phyloP scores from a whole-genome alignment of 495 filamentous ascomycete genomes.

The Paragyromitra xinjiangensis region DNA sequence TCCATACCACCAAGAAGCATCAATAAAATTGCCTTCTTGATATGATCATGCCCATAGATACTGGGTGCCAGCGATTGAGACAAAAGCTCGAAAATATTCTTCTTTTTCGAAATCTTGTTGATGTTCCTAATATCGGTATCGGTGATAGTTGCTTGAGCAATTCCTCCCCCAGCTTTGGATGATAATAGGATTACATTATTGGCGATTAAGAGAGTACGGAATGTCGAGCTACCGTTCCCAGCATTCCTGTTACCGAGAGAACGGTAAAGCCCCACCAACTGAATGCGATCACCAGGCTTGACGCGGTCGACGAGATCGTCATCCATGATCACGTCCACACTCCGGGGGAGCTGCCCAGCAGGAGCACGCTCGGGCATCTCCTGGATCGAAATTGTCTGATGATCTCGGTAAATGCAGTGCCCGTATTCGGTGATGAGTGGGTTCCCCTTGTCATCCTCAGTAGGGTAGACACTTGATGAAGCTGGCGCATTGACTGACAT shows the following conservation, averaged over 20 bases:
- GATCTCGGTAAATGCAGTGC: constrained; percentile 92
- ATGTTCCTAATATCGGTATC: constrained; percentile 98
- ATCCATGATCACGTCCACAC: constrained; percentile 97
- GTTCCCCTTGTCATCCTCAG: constrained; percentile 85
- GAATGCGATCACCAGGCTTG: constrained; percentile 95
- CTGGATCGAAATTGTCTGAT: constrained; percentile 98
- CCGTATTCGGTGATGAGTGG: constrained; percentile 93
- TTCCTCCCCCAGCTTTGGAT: constrained; percentile 93
- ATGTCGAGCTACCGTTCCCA: constrained; percentile 82
- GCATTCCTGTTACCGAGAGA: constrained; percentile 95
- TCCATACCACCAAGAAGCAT: constrained; percentile 99
- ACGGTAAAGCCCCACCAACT: constrained; percentile 92
- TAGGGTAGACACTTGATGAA: constrained; percentile 84
- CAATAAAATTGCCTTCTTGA: constrained; percentile 96
- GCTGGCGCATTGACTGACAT: constrained; percentile 89
- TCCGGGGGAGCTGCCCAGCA: constrained; percentile 92
- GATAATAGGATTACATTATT: constrained; percentile 96
- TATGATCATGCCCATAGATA: constrained; percentile 96
- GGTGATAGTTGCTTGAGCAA: constrained; percentile 92
- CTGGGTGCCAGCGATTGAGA: constrained; percentile 97
- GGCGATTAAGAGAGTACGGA: constrained; percentile 90
- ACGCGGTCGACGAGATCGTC: constrained; percentile 95
- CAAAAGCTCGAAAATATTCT: constrained; percentile 88
- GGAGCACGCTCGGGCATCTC: constrained; percentile 99
- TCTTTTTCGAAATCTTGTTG: constrained; percentile 96